Base-by-base conservation (phyloP, 306 rosid species). In the Spatholobus suberectus region DNA sequence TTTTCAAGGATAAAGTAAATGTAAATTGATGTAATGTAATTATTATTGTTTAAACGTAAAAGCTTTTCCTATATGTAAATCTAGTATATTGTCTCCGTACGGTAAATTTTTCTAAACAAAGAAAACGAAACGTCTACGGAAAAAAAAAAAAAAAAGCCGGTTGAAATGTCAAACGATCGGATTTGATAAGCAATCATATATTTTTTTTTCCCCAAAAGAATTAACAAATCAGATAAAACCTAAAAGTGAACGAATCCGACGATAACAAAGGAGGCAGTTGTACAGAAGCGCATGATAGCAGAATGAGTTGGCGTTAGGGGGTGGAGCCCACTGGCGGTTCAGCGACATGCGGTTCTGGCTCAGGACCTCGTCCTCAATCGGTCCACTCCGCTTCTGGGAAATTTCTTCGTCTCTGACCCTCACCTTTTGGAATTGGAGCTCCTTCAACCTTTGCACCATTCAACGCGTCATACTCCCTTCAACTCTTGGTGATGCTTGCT, bases 301-400 rank as follows among this genome's bases (percentile, higher is more conserved):
- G 76, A 70, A 83, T 77, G 86, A 62, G 84, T 73, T 84, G 87
- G 83, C 71, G 62, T 78, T 84, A 72, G 74, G 57, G 57, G 73
- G 84, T 84, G 87, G 87, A 46, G 47, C 87, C 87, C 87, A 74
- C 84, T 59, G 69, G 61, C 81, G 87, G 81, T 79, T 84, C 84
- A 79, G 40, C 87, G 24, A 62, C 72, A 72, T 72, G 76, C 72
- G 67, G 57, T 74, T 73, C 87, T 74, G 87, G 85, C 70, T 49
- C 77, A 74, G 41, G 85, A 75, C 84, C 75, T 75, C 82, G 85
- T 80, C 85, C 78, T 80, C 75, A 66, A 74, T 69, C 81, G 87
- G 85, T 75, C 85, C 63, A 80, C 79, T 38, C 34, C 82, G 57
- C 88, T 85, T 85, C 88, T 80, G 70, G 27, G 88, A 85, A 85